Percentiles rank a stretch among this genome's conserved stretches.
These are phyloP conservation scores for Crithidia thermophila DNA, from an alignment of 208 protist species.

Conservation along the genomic window DNA sequence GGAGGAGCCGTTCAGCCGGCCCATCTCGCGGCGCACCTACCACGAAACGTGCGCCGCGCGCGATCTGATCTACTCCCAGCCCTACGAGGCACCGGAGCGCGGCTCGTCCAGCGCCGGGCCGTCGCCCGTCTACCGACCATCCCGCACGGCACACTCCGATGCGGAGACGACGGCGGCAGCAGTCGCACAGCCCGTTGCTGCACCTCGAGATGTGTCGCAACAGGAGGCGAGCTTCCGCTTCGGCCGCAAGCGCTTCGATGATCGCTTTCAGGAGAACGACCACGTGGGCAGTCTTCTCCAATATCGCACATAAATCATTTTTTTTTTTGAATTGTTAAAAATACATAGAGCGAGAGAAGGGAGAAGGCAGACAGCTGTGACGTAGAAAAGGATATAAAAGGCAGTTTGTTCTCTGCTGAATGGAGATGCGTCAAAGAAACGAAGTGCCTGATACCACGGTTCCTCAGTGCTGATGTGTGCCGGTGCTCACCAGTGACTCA, in stretches of 20 bases:
- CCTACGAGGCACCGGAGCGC: constrained; percentile 19
- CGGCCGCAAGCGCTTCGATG: constrained; percentile 23
- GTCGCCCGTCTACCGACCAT: not conserved
- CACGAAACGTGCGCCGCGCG: constrained; percentile 61
- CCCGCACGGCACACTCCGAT: not conserved
- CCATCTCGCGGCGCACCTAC: constrained; percentile 52
- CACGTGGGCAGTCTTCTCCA: constrained; percentile 11
- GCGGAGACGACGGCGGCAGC: not conserved
- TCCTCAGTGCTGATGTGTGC: too few species aligned
- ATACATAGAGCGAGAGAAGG: too few species aligned
- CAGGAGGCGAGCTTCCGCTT: constrained; percentile 25
- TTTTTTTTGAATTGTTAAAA: too few species aligned
- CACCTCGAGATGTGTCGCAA: not conserved
- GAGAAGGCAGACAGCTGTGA: too few species aligned
- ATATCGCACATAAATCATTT: not conserved
- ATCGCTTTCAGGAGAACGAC: not conserved
- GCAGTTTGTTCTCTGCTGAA: too few species aligned
- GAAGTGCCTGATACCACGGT: too few species aligned
- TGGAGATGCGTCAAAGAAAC: too few species aligned
- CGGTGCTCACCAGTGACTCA: too few species aligned
- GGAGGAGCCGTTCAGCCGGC: constrained; percentile 69
- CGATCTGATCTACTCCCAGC: constrained; percentile 72
- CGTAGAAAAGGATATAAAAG: too few species aligned
- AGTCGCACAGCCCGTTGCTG: not conserved
- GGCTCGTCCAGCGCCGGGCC: not conserved